Base-by-base conservation (phyloP, 106 monocot genomes). In the Iris macrosiphon region DNA sequence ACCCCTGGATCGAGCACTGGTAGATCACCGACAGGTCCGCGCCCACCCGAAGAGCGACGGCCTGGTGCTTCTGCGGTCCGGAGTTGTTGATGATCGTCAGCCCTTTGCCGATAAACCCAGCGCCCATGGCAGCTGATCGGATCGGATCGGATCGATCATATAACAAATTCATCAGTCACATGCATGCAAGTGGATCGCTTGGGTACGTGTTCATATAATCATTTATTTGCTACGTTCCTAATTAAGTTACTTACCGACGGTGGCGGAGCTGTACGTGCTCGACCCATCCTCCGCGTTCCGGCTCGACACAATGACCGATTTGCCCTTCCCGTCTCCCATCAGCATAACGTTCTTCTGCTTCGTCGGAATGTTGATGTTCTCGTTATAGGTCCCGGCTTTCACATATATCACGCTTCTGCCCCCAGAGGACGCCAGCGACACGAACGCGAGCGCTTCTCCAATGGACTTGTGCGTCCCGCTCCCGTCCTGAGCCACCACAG, bases 241-340 rank as follows among this genome's bases (percentile, higher is more conserved):
- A n/a, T n/a, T n/a, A n/a, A n/a, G n/a, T n/a, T n/a, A 55, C 81
- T 25, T 78, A 94, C 93, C 88, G 43, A 94, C 80, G 30, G 93
- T 94, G 14, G 93, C 93, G 30, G 93, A 78, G 0, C 54, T 31
- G 44, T 75, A 94, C 1, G 93, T 94, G 35, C 56, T 80, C 7
- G 31, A 73, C 0, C 88, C 88, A 25, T 53, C 73, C 9, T 20
- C 67, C 0, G 55, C 72, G 56, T 46, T 94, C 31, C 56, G 54
- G 62, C 56, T 47, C 12, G 75, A 75, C 1, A 70, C 69, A 46
- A 94, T 74, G 72, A 94, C 50, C 2, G 88, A 61, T 53, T 61
- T 65, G 27, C 84, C 88, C 78, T 84, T 85, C 4, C 93, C 93
- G 25, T 84, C 93, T 0, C 93, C 93, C 60, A 84, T 65, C 54